Evolutionary conservation across 1,284 basidiomycete species (phyloP), one percentile per base, ranked within the genome.

Genomic region (Ceratobasidium papillatum): DNA sequence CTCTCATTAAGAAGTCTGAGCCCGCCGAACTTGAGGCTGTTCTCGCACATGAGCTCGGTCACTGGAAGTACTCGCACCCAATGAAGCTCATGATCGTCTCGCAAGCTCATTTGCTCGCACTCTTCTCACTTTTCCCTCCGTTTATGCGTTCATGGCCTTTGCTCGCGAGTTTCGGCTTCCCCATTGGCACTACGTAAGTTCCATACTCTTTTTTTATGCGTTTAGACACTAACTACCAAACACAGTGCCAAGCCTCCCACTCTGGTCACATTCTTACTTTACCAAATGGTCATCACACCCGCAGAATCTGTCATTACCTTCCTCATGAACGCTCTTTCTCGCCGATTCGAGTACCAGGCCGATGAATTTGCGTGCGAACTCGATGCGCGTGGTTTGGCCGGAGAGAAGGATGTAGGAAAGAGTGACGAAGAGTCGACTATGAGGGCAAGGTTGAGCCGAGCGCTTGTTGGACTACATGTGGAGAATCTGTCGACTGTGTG

Each of bases 21-120:
- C 88, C 95, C 0, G 92, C 93, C 36, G 94, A 96, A 82, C 94
- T 98, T 27, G 95, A 96, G 79, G 95, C 95, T 25, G 94, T 97
- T 2, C 58, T 62, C 25, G 72, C 95, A 0, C 96, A 99, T 83
- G 97, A 99, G 81, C 92, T 99, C 27, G 97, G 97, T 0, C 96
- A 98, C 83, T 98, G 95, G 95, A 93, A 93, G 80, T 90, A 90
- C 83, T 86, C 90, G 78, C 96, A 99, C 84, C 94, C 95, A 0
- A 90, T 91, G 76, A 94, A 97, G 82, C 88, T 99, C 78, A 88
- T 99, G 80, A 83, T 89, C 63, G 87, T 97, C 77, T 93, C 92
- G 30, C 95, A 99, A 80, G 76, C 93, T 59, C 95, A 98, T 84
- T 88, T 96, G 76, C 91, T 96, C 81, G 86, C 91, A 77, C 94